Base-by-base conservation (phyloP, 805 yeast genomes). In the Nakazawaea sp. region DNA sequence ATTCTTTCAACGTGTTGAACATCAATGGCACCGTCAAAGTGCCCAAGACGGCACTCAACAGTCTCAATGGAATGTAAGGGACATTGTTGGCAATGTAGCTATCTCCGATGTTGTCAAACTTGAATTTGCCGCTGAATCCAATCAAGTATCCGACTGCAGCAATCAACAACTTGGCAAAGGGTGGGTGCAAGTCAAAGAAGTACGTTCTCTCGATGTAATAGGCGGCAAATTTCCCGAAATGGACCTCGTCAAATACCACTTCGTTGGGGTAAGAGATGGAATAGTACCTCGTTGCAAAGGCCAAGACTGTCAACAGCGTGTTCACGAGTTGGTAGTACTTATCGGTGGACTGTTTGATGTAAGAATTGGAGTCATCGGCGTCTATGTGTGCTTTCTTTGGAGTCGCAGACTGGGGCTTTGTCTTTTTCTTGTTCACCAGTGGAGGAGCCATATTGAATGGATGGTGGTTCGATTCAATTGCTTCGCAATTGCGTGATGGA, bases 151-250 rank as follows among this genome's bases (percentile, higher is more conserved):
- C 99, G 27, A 81, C 86, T 41, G 79, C 70, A 0, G 97, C 97
- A 60, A 90, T 86, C 47, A 89, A 68, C 56, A 92, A 68, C 58
- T 92, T 92, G 38, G 96, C 98, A 59, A 92, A 86, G 17, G 99
- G 99, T 8, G 99, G 99, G 62, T 92, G 99, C 36, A 92, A 77
- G 61, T 92, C 99, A 53, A 92, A 92, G 59, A 87, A 92, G 59
- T 85, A 92, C 0, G 96, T 82, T 44, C 96, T 72, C 59, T 90
- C 84, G 42, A 90, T 62, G 59, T 90, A 90, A 60, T 83, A 81
- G 2, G 87, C 75, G 6, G 90, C 90, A 56, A 83, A 83, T 51
- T 83, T 83, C 26, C 95, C 95, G 51, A 84, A 84, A 57, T 84
- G 94, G 16, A 82, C 92, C 54, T 84, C 94, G 60, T 84, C 95